phyloP scores from a whole-genome alignment of 306 rosid species.

The Quercus gilva region DNA sequence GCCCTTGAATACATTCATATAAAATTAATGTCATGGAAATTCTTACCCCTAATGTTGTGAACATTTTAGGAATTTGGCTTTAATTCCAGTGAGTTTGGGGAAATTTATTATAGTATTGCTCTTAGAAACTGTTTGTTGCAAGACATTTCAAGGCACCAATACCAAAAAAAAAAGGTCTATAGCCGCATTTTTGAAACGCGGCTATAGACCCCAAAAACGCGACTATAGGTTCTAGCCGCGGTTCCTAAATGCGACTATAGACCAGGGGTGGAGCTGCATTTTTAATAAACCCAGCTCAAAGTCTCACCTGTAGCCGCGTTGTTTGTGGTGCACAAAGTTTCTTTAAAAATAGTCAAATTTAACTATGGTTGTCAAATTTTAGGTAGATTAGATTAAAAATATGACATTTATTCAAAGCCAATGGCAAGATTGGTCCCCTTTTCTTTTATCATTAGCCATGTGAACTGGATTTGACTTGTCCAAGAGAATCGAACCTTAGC shows the following conservation, averaged over 20 bases:
- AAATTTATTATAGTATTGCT: neutral
- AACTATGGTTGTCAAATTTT: neutral
- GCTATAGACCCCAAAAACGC: too few species aligned
- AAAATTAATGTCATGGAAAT: neutral
- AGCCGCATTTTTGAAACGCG: too few species aligned
- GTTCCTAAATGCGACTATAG: too few species aligned
- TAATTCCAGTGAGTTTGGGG: neutral
- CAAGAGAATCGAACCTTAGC: slow-evolving; percentile 1
- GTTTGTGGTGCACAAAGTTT: too few species aligned
- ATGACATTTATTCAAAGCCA: neutral
- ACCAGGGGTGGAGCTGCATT: too few species aligned
- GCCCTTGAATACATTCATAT: neutral
- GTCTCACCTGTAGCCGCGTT: too few species aligned
- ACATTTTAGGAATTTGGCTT: neutral
- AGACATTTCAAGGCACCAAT: neutral
- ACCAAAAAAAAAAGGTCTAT: too few species aligned
- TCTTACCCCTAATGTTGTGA: neutral
- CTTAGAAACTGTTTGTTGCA: neutral
- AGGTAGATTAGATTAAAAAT: neutral
- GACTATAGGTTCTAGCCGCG: too few species aligned
- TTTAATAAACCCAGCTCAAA: too few species aligned
- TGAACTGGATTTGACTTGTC: slow-evolving; percentile 21
- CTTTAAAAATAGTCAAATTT: neutral
- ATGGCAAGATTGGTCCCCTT: slow-evolving; percentile 3
- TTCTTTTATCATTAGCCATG: slow-evolving; percentile 1